These are phyloP conservation scores for Podila epigama DNA, from an alignment of 192 early-diverging fungal species.

Conservation along the genomic window DNA sequence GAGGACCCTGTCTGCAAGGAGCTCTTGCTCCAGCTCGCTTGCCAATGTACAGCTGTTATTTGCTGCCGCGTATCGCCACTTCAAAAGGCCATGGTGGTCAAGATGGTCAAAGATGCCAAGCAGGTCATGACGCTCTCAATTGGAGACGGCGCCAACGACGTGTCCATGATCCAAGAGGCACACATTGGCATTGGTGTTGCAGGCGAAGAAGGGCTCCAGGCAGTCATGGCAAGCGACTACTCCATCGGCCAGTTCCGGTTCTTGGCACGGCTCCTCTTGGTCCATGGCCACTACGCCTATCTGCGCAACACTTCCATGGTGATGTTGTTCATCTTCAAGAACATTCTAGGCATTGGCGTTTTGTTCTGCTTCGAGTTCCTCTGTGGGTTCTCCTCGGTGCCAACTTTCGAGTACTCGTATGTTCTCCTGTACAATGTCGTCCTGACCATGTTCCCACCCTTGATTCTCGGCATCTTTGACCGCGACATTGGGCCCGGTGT, in stretches of 20 bases:
- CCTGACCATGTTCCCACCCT: slow-evolving; percentile 77
- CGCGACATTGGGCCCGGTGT: slow-evolving; percentile 70
- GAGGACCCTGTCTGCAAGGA: slow-evolving; percentile 50
- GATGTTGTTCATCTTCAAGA: slow-evolving; percentile 79
- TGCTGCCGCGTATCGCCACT: slow-evolving; percentile 82
- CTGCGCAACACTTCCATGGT: slow-evolving; percentile 65
- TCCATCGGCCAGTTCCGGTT: slow-evolving; percentile 78
- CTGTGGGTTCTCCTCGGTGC: slow-evolving; percentile 77
- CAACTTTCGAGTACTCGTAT: slow-evolving; percentile 81
- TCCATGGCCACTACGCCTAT: slow-evolving; percentile 78
- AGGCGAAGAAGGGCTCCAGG: slow-evolving; percentile 81
- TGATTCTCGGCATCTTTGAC: slow-evolving; percentile 76
- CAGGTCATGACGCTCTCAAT: slow-evolving; percentile 76
- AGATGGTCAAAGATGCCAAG: slow-evolving; percentile 68
- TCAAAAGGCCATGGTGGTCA: slow-evolving; percentile 80
- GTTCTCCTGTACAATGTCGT: slow-evolving; percentile 82
- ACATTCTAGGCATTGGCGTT: slow-evolving; percentile 72
- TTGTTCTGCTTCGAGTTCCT: slow-evolving; percentile 85
- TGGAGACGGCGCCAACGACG: slow-evolving; percentile 87
- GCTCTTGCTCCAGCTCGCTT: slow-evolving; percentile 60
- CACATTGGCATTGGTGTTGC: slow-evolving; percentile 80
- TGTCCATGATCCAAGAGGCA: slow-evolving; percentile 84
- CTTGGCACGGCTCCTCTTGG: slow-evolving; percentile 67
- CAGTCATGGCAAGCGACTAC: slow-evolving; percentile 78
- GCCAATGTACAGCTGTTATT: slow-evolving; percentile 68